Evolutionary conservation across 2,329 filamentous ascomycete genomes (phyloP).

Genomic region (Trichoderma pleuroti): DNA sequence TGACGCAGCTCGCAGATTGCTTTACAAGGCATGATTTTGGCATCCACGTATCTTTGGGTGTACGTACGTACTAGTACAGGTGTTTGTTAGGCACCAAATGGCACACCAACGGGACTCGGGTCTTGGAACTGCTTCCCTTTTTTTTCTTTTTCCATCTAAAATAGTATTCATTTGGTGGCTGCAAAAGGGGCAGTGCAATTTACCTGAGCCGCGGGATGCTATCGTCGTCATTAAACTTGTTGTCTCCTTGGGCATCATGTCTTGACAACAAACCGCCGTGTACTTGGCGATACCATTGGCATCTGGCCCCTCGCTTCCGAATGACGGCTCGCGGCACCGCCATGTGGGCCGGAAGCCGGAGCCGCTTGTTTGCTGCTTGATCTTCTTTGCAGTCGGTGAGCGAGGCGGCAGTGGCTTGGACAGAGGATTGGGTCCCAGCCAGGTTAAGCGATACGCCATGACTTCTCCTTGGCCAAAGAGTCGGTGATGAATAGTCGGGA

Average conservation of each 20-base stretch:
- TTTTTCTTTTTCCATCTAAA: background rate
- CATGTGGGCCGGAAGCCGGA: background rate
- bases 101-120: background rate
- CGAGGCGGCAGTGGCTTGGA: background rate
- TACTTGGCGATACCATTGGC: background rate
- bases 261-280: background rate
- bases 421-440: background rate
- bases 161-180: background rate
- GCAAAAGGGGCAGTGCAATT: background rate
- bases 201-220: background rate
- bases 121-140: background rate
- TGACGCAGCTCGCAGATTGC: background rate
- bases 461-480: background rate
- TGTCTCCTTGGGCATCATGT: background rate
- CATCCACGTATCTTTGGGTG: conserved; percentile 10
- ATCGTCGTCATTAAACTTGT: background rate
- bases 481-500: background rate
- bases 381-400: background rate
- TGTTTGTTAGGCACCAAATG: conserved; percentile 8
- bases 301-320: background rate
- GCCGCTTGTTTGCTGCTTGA: background rate
- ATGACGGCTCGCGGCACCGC: background rate
- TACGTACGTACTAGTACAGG: background rate
- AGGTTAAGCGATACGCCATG: background rate
- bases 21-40: background rate